Percentiles rank a stretch among this genome's conserved stretches.
Evolutionary conservation across 352 stramenopile genomes (phyloP).

Genomic region (Pythium aristosporum): DNA sequence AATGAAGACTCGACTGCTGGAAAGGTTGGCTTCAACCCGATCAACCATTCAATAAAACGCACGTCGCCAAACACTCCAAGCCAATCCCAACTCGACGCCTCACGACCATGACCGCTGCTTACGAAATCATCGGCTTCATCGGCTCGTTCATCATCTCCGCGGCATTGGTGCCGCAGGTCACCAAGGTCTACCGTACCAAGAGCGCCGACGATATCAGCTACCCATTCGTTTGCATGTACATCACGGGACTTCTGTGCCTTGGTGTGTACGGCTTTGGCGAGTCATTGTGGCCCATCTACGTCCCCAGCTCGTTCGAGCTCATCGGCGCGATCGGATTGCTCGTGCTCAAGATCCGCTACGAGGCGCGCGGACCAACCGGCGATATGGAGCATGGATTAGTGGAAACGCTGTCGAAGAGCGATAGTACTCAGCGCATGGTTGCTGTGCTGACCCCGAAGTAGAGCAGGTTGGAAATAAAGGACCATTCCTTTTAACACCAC

Average conservation of each 20-base stretch:
- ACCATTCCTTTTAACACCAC: not conserved
- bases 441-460: not conserved
- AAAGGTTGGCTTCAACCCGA: too few species aligned
- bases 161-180: conserved; percentile 50
- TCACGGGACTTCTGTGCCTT: conserved; percentile 38
- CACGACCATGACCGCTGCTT: conserved; percentile 13
- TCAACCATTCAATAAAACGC: not conserved
- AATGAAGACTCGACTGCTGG: too few species aligned
- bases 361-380: not conserved
- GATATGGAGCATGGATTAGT: not conserved
- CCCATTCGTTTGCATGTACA: conserved; percentile 43
- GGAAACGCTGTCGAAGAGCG: not conserved
- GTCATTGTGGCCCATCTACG: conserved; percentile 53
- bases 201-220: conserved; percentile 48
- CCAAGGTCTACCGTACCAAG: conserved; percentile 56
- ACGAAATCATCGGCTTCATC: conserved; percentile 51
- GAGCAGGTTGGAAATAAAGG: not conserved
- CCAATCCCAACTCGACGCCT: not conserved
- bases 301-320: conserved; percentile 42
- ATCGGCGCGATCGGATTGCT: conserved; percentile 36
- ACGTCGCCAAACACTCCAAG: not conserved
- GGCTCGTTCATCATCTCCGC: conserved; percentile 57
- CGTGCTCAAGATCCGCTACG: conserved; percentile 44
- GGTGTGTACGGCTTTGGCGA: conserved; percentile 46
- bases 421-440: not conserved